These are phyloP conservation scores for Juncus effusus DNA, from an alignment of 176 grass and related monocot genomes.

Conservation along the genomic window DNA sequence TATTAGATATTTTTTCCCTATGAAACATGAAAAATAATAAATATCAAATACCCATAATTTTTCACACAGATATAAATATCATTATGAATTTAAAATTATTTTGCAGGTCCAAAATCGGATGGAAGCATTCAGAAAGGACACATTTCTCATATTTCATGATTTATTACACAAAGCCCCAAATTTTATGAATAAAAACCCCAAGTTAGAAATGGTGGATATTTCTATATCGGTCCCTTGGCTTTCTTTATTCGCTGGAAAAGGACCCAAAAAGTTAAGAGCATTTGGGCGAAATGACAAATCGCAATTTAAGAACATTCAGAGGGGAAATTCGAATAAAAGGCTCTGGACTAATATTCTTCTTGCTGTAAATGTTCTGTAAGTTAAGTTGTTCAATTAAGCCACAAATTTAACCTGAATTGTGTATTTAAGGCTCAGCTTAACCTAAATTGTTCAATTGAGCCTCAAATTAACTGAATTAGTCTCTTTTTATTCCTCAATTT, in stretches of 20 bases:
- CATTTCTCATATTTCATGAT: too few relatives aligned
- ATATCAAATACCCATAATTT: too few relatives aligned
- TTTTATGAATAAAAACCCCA: conserved; percentile 1
- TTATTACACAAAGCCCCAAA: not conserved
- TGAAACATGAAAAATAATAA: too few relatives aligned
- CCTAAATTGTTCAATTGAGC: too few relatives aligned
- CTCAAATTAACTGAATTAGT: not conserved
- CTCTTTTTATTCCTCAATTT: not conserved
- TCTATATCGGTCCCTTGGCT: not conserved
- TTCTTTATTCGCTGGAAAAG: conserved; percentile 46
- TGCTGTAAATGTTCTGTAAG: conserved; percentile 62
- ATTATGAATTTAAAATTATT: too few relatives aligned
- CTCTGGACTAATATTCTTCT: conserved; percentile 82
- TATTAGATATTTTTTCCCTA: too few relatives aligned
- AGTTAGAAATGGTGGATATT: not conserved
- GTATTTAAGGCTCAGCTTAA: too few relatives aligned
- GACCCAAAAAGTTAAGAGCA: conserved; percentile 16
- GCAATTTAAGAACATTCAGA: conserved; percentile 27
- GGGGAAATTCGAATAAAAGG: conserved; percentile 48
- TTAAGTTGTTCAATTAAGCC: not conserved
- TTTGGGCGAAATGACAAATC: conserved; percentile 34
- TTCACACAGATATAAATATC: too few relatives aligned
- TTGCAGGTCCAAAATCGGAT: too few relatives aligned
- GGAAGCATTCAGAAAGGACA: too few relatives aligned
- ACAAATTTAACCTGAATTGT: not conserved